A percentile compares a stretch with the other conserved stretches of the same genome.
Evolutionary conservation across 305 asterid species (phyloP).

Genomic region (Nicotiana rustica): DNA sequence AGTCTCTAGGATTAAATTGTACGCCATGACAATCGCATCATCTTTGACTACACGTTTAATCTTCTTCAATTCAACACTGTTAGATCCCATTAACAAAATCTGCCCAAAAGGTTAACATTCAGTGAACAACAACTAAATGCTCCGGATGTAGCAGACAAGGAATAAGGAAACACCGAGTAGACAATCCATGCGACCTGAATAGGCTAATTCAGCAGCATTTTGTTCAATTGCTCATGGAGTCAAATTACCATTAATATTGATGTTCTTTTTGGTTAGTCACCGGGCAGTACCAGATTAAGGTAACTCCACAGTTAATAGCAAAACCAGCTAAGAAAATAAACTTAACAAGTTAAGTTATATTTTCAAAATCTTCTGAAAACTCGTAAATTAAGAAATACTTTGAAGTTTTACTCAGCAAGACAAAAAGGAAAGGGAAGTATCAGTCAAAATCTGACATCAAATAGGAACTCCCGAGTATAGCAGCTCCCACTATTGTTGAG

Average conservation of each 20-base stretch:
- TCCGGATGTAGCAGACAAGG: not conserved
- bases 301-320: not conserved
- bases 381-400: not conserved
- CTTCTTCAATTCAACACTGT: constrained; percentile 81
- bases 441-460: constrained; percentile 22
- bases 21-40: constrained; percentile 97
- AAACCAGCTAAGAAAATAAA: not conserved
- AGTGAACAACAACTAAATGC: constrained; percentile 31
- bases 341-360: constrained; percentile 2
- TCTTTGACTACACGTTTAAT: constrained; percentile 85
- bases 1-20: constrained; percentile 96
- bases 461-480: not conserved
- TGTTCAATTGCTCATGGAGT: not conserved
- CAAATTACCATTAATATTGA: not conserved
- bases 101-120: constrained; percentile 47
- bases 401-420: constrained; percentile 28
- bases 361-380: constrained; percentile 28
- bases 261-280: constrained; percentile 9
- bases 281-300: constrained; percentile 27
- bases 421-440: constrained; percentile 16
- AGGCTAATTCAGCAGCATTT: constrained; percentile 11
- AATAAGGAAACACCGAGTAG: constrained; percentile 20
- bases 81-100: constrained; percentile 94
- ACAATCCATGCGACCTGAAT: not conserved
- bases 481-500: constrained; percentile 3